phyloP scores from a whole-genome alignment of 192 early-diverging fungal species.

The Linnemannia schmuckeri region DNA sequence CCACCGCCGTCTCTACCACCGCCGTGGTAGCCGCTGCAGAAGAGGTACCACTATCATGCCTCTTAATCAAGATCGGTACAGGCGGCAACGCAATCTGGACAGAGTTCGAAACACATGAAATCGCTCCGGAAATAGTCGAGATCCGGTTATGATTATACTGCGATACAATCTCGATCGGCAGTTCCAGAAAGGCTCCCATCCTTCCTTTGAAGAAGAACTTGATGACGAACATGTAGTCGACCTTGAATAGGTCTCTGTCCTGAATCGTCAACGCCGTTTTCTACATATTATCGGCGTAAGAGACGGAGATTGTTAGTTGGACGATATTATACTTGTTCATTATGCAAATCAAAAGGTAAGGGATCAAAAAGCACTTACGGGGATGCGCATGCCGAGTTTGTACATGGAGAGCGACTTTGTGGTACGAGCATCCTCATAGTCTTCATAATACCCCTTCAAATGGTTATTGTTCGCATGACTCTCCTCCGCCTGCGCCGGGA shows the following conservation, averaged over 20 bases:
- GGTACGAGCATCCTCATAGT: slow-evolving; percentile 44
- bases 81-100: slow-evolving; percentile 47
- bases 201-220: slow-evolving; percentile 55
- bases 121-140: slow-evolving; percentile 52
- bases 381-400: slow-evolving; percentile 50
- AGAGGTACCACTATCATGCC: background rate
- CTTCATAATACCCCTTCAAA: slow-evolving; percentile 52
- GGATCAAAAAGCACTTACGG: slow-evolving; percentile 21
- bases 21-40: background rate
- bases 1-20: too few species aligned
- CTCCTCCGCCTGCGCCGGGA: slow-evolving; percentile 49
- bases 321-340: background rate
- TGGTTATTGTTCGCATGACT: slow-evolving; percentile 51
- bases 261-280: slow-evolving; percentile 44
- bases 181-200: slow-evolving; percentile 44
- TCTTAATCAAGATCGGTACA: slow-evolving; percentile 36
- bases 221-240: slow-evolving; percentile 53
- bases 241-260: slow-evolving; percentile 36
- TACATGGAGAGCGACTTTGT: slow-evolving; percentile 49
- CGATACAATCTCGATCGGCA: slow-evolving; percentile 50
- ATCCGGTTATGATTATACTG: slow-evolving; percentile 54
- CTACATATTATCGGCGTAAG: slow-evolving; percentile 6
- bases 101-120: slow-evolving; percentile 47
- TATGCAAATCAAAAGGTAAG: background rate
- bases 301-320: background rate